Base-by-base conservation (phyloP, 176 grass and related monocot species). In the Rhynchospora breviuscula region DNA sequence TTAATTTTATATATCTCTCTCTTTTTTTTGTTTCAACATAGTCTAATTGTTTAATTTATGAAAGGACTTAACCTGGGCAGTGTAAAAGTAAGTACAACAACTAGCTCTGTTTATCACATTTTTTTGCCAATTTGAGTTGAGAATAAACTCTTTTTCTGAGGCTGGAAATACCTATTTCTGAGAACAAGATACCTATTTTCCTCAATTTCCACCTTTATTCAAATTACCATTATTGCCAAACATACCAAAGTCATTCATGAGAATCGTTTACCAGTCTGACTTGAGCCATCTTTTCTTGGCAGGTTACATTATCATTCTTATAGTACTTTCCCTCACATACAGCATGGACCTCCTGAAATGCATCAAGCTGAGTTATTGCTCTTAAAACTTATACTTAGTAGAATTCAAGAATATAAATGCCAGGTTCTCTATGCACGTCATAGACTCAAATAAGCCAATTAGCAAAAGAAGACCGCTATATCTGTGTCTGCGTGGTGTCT, bases 321-420 rank as follows among this genome's bases (percentile, higher is more conserved):
- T 85, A 98, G 78, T 91, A 94, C 53, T 62, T 94, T 43, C 92
- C 92, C 44, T 52, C n/a, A 67, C 95, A 98, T 54, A 87, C 63
- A 66, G 78, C 47, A 73, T 74, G 86, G 17, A 88, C 89, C 22
- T 93, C 90, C 92, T 98, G 84, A 74, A 91, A 88, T 48, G 73
- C 13, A 77, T 22, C 47, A 77, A 77, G 29, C 6, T 33, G 49
- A 56, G 22, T 77, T 15, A 77, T 0, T 17, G 6, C 73, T 56
- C 49, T 51, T 23, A 62, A 62, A 75, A 52, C 10, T 75, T 26
- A 2, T 4, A 40, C 35, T 40, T 40, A 73, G 69, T 65, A 65
- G 23, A 59, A 59, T 59, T 59, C 17, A 59, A 19, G 57, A n/a
- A 19, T 59, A 59, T 59, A 19, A 6, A 4, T 29, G 10, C 10